A percentile compares a stretch with the other conserved stretches of the same genome.
phyloP scores from a whole-genome alignment of 2,329 filamentous ascomycete species.

The Penicillium glabrum region DNA sequence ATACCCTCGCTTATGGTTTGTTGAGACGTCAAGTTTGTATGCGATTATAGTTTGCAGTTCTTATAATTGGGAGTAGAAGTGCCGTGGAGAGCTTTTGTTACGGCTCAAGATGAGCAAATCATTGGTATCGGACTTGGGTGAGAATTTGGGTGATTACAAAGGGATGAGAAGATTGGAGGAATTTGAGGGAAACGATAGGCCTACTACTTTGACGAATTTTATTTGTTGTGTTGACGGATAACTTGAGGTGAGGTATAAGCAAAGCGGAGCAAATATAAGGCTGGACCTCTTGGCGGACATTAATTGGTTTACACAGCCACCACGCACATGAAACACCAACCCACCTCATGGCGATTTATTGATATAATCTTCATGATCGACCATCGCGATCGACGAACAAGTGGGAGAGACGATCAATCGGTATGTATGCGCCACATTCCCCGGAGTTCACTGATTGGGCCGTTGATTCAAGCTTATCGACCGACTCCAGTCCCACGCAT shows the following conservation, averaged over 20 bases:
- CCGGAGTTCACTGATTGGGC: background rate
- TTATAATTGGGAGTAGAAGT: background rate
- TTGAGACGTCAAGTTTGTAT: background rate
- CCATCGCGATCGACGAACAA: background rate
- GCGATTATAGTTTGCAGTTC: no score
- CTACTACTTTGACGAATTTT: no score
- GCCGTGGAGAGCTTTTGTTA: no score
- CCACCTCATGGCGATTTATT: background rate
- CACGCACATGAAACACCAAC: background rate
- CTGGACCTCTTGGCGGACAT: background rate
- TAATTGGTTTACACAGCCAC: background rate
- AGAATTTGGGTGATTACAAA: no score
- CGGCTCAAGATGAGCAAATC: no score
- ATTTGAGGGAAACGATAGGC: no score
- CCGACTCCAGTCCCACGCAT: slow-evolving; percentile 8
- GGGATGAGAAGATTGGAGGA: no score
- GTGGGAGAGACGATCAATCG: background rate
- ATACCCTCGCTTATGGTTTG: background rate
- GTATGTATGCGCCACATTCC: background rate
- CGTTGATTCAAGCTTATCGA: slow-evolving; percentile 17
- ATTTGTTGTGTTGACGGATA: background rate
- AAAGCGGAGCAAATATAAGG: background rate
- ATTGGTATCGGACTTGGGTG: no score
- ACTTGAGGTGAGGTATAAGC: background rate
- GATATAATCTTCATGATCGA: background rate